Conservation (phyloP, 2,329 filamentous ascomycete species). For the Stachybotrys echinatus region DNA sequence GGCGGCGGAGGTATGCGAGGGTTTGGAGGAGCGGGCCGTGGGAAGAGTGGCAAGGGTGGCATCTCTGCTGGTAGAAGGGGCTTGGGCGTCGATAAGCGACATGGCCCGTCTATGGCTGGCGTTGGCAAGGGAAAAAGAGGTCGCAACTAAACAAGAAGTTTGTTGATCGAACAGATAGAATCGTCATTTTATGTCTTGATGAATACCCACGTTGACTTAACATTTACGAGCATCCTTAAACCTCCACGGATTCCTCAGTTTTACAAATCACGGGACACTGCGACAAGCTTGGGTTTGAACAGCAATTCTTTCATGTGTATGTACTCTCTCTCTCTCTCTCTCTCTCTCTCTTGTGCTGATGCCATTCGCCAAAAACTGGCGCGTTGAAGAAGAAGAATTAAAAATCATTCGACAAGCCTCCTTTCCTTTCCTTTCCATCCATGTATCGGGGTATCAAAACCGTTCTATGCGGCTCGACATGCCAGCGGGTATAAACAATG, state of each 20-base stretch:
- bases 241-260: too few relatives aligned
- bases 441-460: background rate
- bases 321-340: background rate
- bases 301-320: background rate
- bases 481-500: background rate
- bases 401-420: background rate
- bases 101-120: constrained; percentile 30
- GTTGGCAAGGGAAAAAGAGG: constrained; percentile 36
- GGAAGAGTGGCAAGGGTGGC: constrained; percentile 40
- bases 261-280: too few relatives aligned
- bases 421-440: background rate
- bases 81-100: constrained; percentile 44
- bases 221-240: background rate
- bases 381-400: too few relatives aligned
- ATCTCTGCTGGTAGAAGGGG: constrained; percentile 42
- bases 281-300: background rate
- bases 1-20: constrained; percentile 22
- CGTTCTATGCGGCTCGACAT: background rate
- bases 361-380: background rate
- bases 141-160: constrained; percentile 16
- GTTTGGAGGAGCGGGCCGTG: constrained; percentile 23
- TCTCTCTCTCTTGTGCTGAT: background rate
- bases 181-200: background rate
- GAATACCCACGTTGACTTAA: constrained; percentile 1
- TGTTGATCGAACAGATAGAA: background rate